Conservation (phyloP, 495 filamentous ascomycete species). For the Podospora pseudopauciseta region DNA sequence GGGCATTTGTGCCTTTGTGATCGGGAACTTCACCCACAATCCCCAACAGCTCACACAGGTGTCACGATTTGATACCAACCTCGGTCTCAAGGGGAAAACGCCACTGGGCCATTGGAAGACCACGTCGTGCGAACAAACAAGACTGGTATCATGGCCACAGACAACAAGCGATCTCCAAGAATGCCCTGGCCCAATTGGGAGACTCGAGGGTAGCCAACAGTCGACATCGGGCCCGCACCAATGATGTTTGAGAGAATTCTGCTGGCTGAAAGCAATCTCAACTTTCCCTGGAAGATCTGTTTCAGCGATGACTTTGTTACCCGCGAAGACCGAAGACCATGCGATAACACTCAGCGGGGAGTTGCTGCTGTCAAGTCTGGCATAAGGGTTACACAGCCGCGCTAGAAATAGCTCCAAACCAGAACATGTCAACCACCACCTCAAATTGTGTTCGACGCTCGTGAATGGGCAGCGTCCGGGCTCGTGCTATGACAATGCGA, state of each 20-base stretch:
- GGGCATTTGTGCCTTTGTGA: not conserved
- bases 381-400: constrained; percentile 22
- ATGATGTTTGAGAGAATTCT: constrained; percentile 27
- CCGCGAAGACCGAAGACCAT: not conserved
- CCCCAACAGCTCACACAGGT: not conserved
- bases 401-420: constrained; percentile 17
- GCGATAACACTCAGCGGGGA: not conserved
- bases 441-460: not conserved
- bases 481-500: not conserved
- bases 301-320: constrained; percentile 6
- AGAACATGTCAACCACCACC: not conserved
- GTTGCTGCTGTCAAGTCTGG: not conserved
- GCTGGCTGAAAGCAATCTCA: constrained; percentile 28
- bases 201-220: constrained; percentile 15
- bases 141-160: not conserved
- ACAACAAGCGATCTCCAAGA: not conserved
- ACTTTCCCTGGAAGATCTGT: constrained; percentile 9
- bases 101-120: not conserved
- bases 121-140: not conserved
- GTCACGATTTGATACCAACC: not conserved
- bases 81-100: not conserved
- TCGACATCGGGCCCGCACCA: constrained; percentile 17
- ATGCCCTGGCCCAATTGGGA: constrained; percentile 11
- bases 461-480: not conserved
- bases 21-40: not conserved